Evolutionary conservation across 805 yeast species (phyloP).

Genomic region (Starmerella riodocensis): DNA sequence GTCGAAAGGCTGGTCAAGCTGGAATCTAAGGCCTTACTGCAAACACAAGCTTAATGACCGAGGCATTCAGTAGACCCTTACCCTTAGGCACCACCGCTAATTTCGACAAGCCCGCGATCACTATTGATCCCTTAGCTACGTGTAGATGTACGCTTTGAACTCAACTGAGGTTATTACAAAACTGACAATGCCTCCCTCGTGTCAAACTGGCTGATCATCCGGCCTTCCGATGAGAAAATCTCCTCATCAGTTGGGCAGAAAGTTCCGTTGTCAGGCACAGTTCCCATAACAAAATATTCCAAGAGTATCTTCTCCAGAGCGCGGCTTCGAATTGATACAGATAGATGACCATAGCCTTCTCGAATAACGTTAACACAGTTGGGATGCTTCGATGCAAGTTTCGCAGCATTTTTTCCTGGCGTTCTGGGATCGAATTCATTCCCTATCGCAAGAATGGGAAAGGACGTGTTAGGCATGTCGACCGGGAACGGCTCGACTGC

Average conservation of each 20-base stretch:
- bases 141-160: no score
- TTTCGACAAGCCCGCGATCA: no score
- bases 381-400: slow-evolving; percentile 10
- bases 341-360: slow-evolving; percentile 17
- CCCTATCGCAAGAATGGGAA: slow-evolving; percentile 11
- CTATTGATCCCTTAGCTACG: no score
- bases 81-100: no score
- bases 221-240: neutral
- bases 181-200: no score
- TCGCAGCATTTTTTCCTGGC: slow-evolving; percentile 14
- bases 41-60: no score
- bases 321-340: slow-evolving; percentile 14
- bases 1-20: no score
- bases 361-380: slow-evolving; percentile 10
- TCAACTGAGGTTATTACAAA: no score
- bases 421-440: slow-evolving; percentile 19
- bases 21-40: no score
- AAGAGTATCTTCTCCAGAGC: slow-evolving; percentile 9
- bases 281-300: slow-evolving; percentile 13
- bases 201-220: no score
- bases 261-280: slow-evolving; percentile 11
- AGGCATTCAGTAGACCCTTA: no score
- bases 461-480: slow-evolving; percentile 4
- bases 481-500: no score
- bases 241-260: slow-evolving; percentile 5